Evolutionary conservation across 2,329 filamentous ascomycete genomes (phyloP), one percentile per base, ranked within the genome.

Genomic region (Zymoseptoria ardabiliae): DNA sequence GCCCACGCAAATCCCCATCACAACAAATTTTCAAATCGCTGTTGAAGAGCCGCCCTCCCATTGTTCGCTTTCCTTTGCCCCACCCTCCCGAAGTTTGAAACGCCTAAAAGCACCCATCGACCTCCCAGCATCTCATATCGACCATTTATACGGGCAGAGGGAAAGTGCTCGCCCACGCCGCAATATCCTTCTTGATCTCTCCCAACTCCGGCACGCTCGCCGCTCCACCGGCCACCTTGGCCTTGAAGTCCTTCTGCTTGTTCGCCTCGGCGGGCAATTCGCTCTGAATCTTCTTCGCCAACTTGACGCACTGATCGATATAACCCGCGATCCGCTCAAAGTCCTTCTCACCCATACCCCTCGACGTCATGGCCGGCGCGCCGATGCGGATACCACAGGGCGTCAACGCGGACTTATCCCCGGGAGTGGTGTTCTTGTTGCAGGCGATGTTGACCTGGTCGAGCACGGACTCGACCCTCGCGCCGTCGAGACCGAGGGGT

Each of bases 171-270:
- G 90, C 90, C 93, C 93, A 99, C 54, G 79, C 79, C 53, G 90
- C 82, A 74, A 99, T 91, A 83, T 97, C 93, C 81, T 91, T 88
- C 81, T 87, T 89, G 74, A 96, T 83, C 68, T 82, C 84, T 75
- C 89, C 86, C 78, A 99, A 93, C 81, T 92, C 89, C 45, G 61
- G 62, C 35, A 63, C 54, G 56, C 51, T 56, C 62, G 84, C 77
- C 54, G 96, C 82, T 65, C 91, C 92, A 67, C 82, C 79, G 60
- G 89, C 85, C 63, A 96, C 90, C 84, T 91, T 93, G 74, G 85
- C 86, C 84, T 93, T 95, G 88, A 99, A 97, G 82, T 99, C 94
- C 87, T 97, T 97, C 77, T 96, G 90, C 86, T 95, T 97, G 86
- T 97, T 99, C 72, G 90, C 91, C 78, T 94, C 89, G 86, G 97